Evolutionary conservation across 768 basidiomycete species (phyloP).

Genomic region (Imleria badia): DNA sequence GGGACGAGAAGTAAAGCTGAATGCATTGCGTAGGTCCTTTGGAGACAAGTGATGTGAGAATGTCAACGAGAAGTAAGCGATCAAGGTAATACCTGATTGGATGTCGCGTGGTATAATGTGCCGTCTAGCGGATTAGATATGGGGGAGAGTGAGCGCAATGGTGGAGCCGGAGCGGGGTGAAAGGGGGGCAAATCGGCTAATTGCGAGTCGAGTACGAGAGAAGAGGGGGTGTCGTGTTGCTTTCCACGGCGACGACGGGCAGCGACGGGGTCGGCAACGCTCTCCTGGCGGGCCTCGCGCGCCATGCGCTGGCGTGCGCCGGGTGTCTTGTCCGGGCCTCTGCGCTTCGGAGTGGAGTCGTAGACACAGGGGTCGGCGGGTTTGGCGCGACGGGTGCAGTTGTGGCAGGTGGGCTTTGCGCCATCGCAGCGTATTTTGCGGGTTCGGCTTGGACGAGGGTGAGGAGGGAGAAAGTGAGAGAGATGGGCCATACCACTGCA

Average conservation of each 20-base stretch:
- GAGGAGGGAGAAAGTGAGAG: not conserved
- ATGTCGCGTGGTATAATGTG: conserved; percentile 15
- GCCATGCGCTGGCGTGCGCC: conserved; percentile 70
- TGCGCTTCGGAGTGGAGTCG: conserved; percentile 70
- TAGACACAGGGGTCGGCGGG: conserved; percentile 56
- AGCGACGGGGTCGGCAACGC: conserved; percentile 24
- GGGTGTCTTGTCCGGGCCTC: conserved; percentile 79
- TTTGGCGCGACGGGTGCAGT: conserved; percentile 57
- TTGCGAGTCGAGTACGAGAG: conserved; percentile 27
- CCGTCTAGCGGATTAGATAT: conserved; percentile 8
- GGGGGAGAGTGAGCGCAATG: not conserved
- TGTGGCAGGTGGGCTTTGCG: conserved; percentile 72
- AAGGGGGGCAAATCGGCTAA: conserved; percentile 19
- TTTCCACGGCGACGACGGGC: conserved; percentile 27
- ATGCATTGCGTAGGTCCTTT: conserved; percentile 19
- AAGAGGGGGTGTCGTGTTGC: conserved; percentile 2
- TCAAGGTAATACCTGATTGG: conserved; percentile 33
- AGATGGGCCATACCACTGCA: conserved; percentile 59
- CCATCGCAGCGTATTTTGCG: conserved; percentile 85
- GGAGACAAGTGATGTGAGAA: conserved; percentile 24
- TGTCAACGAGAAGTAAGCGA: conserved; percentile 19
- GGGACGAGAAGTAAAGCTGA: conserved; percentile 4
- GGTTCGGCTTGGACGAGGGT: conserved; percentile 49
- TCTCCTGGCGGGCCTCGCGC: conserved; percentile 39
- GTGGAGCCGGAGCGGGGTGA: conserved; percentile 3